These are phyloP conservation scores for Phytophthora megakarya DNA, from an alignment of 352 stramenopile genomes.

Conservation along the genomic window DNA sequence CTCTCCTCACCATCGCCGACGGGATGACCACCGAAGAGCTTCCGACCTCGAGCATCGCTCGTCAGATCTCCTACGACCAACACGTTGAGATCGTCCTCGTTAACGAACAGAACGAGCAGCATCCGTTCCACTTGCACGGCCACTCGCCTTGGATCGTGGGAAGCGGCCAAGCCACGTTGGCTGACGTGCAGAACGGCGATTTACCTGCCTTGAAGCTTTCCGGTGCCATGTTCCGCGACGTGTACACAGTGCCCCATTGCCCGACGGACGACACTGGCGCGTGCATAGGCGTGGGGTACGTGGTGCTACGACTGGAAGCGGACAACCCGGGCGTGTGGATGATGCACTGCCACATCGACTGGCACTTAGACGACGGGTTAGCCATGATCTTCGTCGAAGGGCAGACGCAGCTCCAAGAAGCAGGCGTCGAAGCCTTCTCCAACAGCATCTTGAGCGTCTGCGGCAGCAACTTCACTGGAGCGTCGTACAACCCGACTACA, in stretches of 20 bases:
- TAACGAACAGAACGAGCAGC: constrained; percentile 34
- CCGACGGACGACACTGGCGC: constrained; percentile 17
- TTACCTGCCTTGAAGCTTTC: constrained; percentile 28
- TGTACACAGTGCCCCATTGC: constrained; percentile 40
- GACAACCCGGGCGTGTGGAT: constrained; percentile 46
- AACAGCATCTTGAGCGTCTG: constrained; percentile 30
- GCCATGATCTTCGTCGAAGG: constrained; percentile 30
- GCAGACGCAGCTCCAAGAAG: constrained; percentile 14
- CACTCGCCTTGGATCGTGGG: constrained; percentile 31
- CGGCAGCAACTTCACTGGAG: constrained; percentile 24
- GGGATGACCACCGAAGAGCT: constrained; percentile 25
- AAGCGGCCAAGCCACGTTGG: constrained; percentile 25
- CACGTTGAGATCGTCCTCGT: constrained; percentile 36
- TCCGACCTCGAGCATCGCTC: constrained; percentile 17
- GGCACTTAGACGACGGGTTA: constrained; percentile 34
- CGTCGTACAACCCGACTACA: constrained; percentile 4
- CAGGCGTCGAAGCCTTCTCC: constrained; percentile 21
- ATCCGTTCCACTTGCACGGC: constrained; percentile 41
- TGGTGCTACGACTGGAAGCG: constrained; percentile 40
- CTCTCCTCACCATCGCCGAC: constrained; percentile 30
- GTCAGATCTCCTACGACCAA: constrained; percentile 7
- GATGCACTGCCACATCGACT: constrained; percentile 53
- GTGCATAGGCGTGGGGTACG: constrained; percentile 31
- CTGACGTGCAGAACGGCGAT: constrained; percentile 8
- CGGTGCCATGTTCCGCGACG: constrained; percentile 33